Evolutionary conservation across 2,329 filamentous ascomycete genomes (phyloP), one percentile per base, ranked within the genome.

Genomic region (Emergomyces pasteurianus): DNA sequence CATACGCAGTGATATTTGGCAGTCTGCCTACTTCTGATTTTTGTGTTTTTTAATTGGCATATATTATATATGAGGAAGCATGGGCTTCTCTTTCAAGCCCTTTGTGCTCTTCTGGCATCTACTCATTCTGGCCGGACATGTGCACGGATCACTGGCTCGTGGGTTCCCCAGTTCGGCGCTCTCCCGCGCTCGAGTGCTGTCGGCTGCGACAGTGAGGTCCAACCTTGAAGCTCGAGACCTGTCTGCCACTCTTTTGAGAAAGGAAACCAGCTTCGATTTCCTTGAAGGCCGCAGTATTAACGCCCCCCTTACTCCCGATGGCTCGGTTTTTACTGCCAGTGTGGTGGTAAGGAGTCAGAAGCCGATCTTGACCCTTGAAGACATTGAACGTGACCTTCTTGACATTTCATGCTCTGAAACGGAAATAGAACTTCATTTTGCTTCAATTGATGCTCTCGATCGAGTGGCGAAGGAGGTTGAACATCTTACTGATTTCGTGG

Each of bases 341-440:
- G 38, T 63, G 14, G 23, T 54, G 3, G 61, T 65, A 8, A 58
- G 46, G 49, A 63, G 63, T 9, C 57, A 63, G 49, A 43, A 38
- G 18, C 64, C 63, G 21, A 61, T 65, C 5, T 49, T 66, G 43
- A 23, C 59, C 21, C 26, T 66, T 5, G 64, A 66, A 58, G 62
- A 61, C 18, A 23, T 66, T 18, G 64, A 66, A 16, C 7, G 34
- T 16, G 46, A 61, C 21, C 26, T 66, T 7, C 23, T 61, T 14
- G 38, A 55, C 36, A 36, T 63, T 52, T 28, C 60, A 7, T 63
- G 62, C 50, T 64, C 53, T 3, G 42, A 58, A 28, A 56, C 58
- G 2, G 57, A 58, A 38, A 64, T 66, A 23, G 57, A 59, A 31
- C 55, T 66, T 0, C 47, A 31, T 31, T 65, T 66, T 36, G 9